phyloP scores from a whole-genome alignment of 1,284 basidiomycete genomes.

The Austroboletus novae-zelandiae region DNA sequence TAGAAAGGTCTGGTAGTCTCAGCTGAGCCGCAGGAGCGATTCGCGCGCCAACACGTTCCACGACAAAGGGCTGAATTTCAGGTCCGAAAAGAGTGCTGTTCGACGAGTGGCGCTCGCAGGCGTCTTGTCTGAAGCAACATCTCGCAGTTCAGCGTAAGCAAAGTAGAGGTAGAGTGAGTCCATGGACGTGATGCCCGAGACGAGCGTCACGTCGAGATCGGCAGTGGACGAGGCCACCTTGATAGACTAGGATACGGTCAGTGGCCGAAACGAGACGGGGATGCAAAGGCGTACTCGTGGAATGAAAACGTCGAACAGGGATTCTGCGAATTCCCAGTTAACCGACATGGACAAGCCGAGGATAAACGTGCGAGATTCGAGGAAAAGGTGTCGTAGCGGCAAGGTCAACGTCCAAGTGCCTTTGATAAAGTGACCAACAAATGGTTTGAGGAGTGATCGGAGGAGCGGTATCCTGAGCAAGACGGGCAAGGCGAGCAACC shows the following conservation, averaged over 20 bases:
- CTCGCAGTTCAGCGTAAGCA: conserved; percentile 54
- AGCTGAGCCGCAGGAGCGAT: too few relatives aligned
- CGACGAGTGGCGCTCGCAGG: too few relatives aligned
- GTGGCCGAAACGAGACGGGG: not conserved
- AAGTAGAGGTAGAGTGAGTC: conserved; percentile 53
- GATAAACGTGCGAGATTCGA: conserved; percentile 43
- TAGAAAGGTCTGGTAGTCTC: conserved; percentile 51
- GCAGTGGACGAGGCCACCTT: conserved; percentile 40
- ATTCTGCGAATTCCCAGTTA: conserved; percentile 61
- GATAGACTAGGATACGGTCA: conserved; percentile 38
- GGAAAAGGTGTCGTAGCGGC: conserved; percentile 51
- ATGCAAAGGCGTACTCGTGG: conserved; percentile 38
- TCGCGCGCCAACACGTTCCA: too few relatives aligned
- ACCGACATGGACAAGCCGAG: conserved; percentile 49
- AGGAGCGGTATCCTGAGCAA: too few relatives aligned
- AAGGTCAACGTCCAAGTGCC: too few relatives aligned
- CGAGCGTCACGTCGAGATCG: conserved; percentile 50
- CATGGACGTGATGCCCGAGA: too few relatives aligned
- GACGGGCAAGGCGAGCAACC: conserved; percentile 46
- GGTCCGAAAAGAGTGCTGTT: too few relatives aligned
- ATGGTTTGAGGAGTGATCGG: too few relatives aligned
- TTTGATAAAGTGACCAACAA: too few relatives aligned
- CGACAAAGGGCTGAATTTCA: too few relatives aligned
- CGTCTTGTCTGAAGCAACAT: too few relatives aligned
- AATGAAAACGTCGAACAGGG: conserved; percentile 53